Evolutionary conservation across 257 asterid genomes (phyloP), one percentile per base, ranked within the genome.

Genomic region (Nicotiana tomentosiformis): DNA sequence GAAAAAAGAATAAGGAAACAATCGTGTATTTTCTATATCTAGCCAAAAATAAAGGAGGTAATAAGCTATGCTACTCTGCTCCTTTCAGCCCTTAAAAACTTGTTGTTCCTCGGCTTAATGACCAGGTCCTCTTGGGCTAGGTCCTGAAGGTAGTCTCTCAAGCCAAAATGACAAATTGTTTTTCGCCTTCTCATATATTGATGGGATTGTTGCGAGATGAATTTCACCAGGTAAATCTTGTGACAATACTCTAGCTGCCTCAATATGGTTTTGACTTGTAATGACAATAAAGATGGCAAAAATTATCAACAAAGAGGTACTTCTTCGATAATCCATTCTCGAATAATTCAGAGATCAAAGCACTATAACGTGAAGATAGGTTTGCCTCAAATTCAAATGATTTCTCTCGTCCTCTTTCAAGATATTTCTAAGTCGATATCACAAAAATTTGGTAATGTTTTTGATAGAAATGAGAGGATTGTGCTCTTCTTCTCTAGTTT

Each of bases 101-200:
- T 39, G 23, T 30, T 11, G 1, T 16, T 67, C 55, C 58, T 49
- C 4, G 3, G 26, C 29, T 78, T 67, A 85, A n/a, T 85, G 85
- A 30, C 87, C 87, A 39, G 87, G 83, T 43, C 87, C 87, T 77
- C 23, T 85, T 30, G 87, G 85, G 57, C 87, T 82, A 29, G 87
- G 87, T 66, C 87, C 87, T 4, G 87, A 85, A 55, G 87, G 60
- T 78, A 85, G 2, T 43, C 60, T 39, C 66, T 84, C 66, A 30
- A 84, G 80, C 80, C 77, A 84, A 81, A 53, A 64, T 56, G 87
- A 84, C 77, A 82, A 77, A 33, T 78, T 77, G 33, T 4, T 78
- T 15, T 77, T 85, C 5, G 85, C 85, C 16, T 77, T 77, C 58
- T 43, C 83, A 33, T 74, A 82, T 1, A 66, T 55, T 0, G 83